Conservation (phyloP, 2,329 filamentous ascomycete species). For the Aureobasidium zeae region DNA sequence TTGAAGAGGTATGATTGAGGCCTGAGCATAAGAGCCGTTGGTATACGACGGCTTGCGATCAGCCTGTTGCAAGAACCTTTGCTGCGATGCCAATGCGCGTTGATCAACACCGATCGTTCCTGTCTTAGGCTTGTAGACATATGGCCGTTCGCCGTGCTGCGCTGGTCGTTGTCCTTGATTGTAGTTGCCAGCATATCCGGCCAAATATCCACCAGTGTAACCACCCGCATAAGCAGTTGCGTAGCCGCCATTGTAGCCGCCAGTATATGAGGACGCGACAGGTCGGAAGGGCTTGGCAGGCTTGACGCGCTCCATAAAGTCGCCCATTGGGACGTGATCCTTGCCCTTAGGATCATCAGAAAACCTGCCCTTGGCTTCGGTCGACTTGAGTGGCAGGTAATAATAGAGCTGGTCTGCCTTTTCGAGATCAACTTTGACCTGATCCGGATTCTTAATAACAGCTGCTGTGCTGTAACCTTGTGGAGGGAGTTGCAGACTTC, state of each 20-base stretch:
- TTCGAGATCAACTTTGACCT: slow-evolving; percentile 60
- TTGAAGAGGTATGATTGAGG: slow-evolving; percentile 4
- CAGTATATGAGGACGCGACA: slow-evolving; percentile 20
- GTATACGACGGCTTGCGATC: slow-evolving; percentile 9
- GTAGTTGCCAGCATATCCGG: too few species aligned
- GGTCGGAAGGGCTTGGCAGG: slow-evolving; percentile 23
- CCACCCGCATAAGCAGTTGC: not conserved
- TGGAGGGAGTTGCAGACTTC: slow-evolving; percentile 40
- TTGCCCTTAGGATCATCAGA: slow-evolving; percentile 61
- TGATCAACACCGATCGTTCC: slow-evolving; percentile 25
- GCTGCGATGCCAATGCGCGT: slow-evolving; percentile 19
- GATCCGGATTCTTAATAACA: slow-evolving; percentile 31
- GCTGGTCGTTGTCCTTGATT: slow-evolving; percentile 8
- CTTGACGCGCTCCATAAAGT: slow-evolving; percentile 60
- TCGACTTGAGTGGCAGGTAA: slow-evolving; percentile 78
- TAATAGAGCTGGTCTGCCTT: slow-evolving; percentile 75
- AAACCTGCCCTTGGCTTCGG: slow-evolving; percentile 83
- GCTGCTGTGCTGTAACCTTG: slow-evolving; percentile 34
- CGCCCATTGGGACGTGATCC: slow-evolving; percentile 59
- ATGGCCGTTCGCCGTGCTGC: slow-evolving; percentile 24
- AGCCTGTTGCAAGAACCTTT: slow-evolving; percentile 9
- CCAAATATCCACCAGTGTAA: too few species aligned
- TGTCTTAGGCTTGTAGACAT: slow-evolving; percentile 32
- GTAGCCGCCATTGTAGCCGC: slow-evolving; percentile 6
- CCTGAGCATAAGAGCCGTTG: not conserved